Base-by-base conservation (phyloP, 2,329 filamentous ascomycete species). In the Colletotrichum trifolii region DNA sequence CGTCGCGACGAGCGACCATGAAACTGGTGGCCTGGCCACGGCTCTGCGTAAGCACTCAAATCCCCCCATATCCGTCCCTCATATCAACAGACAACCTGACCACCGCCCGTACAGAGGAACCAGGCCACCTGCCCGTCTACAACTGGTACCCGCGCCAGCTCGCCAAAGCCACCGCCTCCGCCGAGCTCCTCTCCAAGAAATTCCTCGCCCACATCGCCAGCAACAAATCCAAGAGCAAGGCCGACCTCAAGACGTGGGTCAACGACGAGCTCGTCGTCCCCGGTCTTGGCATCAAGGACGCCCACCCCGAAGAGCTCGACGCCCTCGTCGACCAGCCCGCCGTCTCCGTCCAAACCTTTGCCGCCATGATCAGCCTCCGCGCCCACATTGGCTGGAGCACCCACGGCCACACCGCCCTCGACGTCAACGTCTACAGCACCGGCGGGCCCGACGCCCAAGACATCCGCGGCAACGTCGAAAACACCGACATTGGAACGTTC, bases 371-470 rank as follows among this genome's bases (percentile, higher is more conserved):
- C 70, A 97, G 92, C 70, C 86, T 91, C 5, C 88, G 96, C 66
- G 92, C 94, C 1, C 93, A 97, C 73, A 87, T 97, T 47, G 96
- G 96, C 12, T 99, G 96, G 96, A 90, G 87, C 68, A 97, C 94
- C 0, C 95, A 97, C 76, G 96, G 96, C 35, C 96, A 99, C 79
- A 91, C 90, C 17, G 96, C 91, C 55, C 94, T 96, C 8, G 96
- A 99, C 75, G 96, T 99, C 53, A 99, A 99, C 77, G 93, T 99
- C 70, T 99, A 98, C 79, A 91, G 92, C 56, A 94, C 91, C 0
- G 83, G 84, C 49, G 89, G 92, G 4, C 83, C 87, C 0, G 83
- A 86, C 42, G 87, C 89, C 1, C 84, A 86, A 47, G 82, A 85
- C 12, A 83, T 97, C 7, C 81, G 87, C 3, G 95, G 95, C 8